These are phyloP conservation scores for Rhinocladiella mackenziei DNA, from an alignment of 2,329 filamentous ascomycete species.

Conservation along the genomic window DNA sequence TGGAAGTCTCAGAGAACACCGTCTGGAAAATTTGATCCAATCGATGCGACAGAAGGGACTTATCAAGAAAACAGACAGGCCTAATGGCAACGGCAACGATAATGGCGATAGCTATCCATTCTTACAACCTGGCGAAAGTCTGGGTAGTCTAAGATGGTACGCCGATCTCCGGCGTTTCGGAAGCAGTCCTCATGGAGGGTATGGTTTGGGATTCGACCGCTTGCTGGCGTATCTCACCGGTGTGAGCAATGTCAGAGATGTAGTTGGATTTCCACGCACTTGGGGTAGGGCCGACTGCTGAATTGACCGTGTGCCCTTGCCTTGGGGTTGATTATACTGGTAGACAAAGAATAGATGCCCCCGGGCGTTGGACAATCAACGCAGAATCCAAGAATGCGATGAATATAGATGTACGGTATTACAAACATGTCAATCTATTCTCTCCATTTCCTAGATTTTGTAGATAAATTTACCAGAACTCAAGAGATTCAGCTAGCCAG, in stretches of 20 bases:
- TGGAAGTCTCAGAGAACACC: slow-evolving; percentile 84
- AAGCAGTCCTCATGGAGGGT: slow-evolving; percentile 86
- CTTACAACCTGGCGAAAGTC: slow-evolving; percentile 38
- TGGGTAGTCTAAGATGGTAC: slow-evolving; percentile 72
- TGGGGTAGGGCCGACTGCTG: slow-evolving; percentile 51
- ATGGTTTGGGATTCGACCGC: slow-evolving; percentile 85
- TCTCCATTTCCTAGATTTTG: too few relatives aligned
- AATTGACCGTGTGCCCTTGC: slow-evolving; percentile 13
- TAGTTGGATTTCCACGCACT: slow-evolving; percentile 78
- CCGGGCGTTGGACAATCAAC: too few relatives aligned
- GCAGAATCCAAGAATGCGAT: too few relatives aligned
- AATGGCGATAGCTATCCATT: slow-evolving; percentile 35
- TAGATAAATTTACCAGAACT: too few relatives aligned
- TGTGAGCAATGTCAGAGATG: slow-evolving; percentile 75
- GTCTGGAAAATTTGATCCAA: slow-evolving; percentile 60
- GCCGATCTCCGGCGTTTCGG: slow-evolving; percentile 83
- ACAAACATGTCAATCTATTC: too few relatives aligned
- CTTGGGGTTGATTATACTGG: not conserved
- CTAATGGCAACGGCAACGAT: too few relatives aligned
- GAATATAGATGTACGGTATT: too few relatives aligned
- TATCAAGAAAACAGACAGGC: slow-evolving; percentile 33
- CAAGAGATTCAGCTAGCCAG: too few relatives aligned
- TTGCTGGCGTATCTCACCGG: slow-evolving; percentile 79
- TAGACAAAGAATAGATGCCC: too few relatives aligned
- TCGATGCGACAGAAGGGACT: slow-evolving; percentile 70